phyloP scores from a whole-genome alignment of 2,329 filamentous ascomycete species.

The Corynespora cassiicola region DNA sequence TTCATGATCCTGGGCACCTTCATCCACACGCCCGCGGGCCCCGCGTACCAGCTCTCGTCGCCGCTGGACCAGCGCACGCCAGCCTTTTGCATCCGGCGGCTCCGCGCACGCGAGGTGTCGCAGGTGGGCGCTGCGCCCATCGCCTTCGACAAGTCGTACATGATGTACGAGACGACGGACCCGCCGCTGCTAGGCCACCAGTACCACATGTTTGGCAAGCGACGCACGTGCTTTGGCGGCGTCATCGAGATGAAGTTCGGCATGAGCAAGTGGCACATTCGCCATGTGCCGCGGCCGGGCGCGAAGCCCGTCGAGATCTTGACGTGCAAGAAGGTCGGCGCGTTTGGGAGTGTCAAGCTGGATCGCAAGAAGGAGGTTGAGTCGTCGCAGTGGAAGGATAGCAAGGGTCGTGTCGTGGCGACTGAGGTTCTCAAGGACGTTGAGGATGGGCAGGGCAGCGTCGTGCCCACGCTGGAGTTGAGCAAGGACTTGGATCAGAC shows the following conservation, averaged over 20 bases:
- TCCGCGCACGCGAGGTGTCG: conserved; percentile 25
- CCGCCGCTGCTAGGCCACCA: conserved; percentile 28
- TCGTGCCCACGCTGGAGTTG: conserved; percentile 30
- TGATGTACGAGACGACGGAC: conserved; percentile 33
- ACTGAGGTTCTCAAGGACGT: conserved; percentile 24
- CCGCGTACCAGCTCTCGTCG: conserved; percentile 34
- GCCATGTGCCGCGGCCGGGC: conserved; percentile 19
- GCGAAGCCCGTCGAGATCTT: conserved; percentile 19
- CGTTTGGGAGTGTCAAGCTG: conserved; percentile 11
- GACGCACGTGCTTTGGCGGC: conserved; percentile 19
- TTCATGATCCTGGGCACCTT: conserved; percentile 33
- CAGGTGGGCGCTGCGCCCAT: conserved; percentile 21
- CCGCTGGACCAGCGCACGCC: conserved; percentile 26
- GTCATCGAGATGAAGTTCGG: conserved; percentile 24
- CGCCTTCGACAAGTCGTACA: conserved; percentile 20
- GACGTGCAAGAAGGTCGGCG: conserved; percentile 28
- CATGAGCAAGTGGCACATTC: conserved; percentile 23
- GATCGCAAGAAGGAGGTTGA: conserved; percentile 22
- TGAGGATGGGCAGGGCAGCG: conserved; percentile 16
- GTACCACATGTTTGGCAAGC: conserved; percentile 26
- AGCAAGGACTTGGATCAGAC: conserved; percentile 23
- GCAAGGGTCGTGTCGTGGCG: conserved; percentile 23
- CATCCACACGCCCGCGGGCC: conserved; percentile 27
- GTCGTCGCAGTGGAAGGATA: conserved; percentile 28
- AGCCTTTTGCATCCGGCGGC: conserved; percentile 25